phyloP scores from a whole-genome alignment of 2,329 filamentous ascomycete species.

The Pseudocercospora fuligena region DNA sequence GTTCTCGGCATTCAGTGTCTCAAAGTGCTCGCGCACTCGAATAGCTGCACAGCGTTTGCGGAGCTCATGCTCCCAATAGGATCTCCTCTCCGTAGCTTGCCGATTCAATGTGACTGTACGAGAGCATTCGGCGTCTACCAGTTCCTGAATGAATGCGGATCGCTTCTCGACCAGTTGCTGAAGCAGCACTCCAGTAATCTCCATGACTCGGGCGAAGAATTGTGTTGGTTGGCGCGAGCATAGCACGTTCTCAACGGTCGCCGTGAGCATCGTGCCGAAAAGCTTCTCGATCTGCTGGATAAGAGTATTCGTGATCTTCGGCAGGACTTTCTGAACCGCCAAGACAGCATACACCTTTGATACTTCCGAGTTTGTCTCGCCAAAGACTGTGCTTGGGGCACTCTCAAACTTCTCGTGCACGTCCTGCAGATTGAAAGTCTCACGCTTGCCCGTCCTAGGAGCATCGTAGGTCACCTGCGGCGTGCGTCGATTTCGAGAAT shows the following conservation, averaged over 20 bases:
- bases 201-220: constrained; percentile 36
- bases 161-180: constrained; percentile 37
- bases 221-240: constrained; percentile 36
- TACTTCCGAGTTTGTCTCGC: neutral
- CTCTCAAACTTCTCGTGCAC: constrained; percentile 36
- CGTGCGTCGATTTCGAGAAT: neutral
- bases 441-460: neutral
- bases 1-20: constrained; percentile 23
- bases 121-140: constrained; percentile 40
- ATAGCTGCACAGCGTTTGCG: constrained; percentile 33
- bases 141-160: constrained; percentile 25
- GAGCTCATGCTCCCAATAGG: constrained; percentile 32
- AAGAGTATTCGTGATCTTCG: constrained; percentile 12
- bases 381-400: constrained; percentile 31
- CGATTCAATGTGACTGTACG: constrained; percentile 44
- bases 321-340: neutral
- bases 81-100: constrained; percentile 33
- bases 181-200: constrained; percentile 38
- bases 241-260: constrained; percentile 36
- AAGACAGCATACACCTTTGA: neutral
- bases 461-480: neutral
- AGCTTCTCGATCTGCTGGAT: constrained; percentile 35
- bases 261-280: constrained; percentile 32
- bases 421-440: constrained; percentile 36
- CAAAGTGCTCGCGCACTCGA: constrained; percentile 38